Evolutionary conservation across 805 yeast genomes (phyloP).

Genomic region (Sugiyamaella valdiviana): DNA sequence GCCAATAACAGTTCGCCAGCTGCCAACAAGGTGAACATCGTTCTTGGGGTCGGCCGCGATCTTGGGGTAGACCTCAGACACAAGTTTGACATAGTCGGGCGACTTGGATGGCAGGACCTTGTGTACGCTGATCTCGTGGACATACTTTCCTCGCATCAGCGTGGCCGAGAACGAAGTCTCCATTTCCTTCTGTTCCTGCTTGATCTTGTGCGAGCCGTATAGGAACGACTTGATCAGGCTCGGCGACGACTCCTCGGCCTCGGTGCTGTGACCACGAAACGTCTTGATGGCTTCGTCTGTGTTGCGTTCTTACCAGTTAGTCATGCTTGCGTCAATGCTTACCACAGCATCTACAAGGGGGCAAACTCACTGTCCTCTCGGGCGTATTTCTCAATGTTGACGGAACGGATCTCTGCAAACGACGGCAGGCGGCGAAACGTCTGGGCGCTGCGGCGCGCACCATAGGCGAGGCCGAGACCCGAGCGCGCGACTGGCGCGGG

Average conservation of each 20-base stretch:
- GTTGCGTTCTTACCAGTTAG: slow-evolving; percentile 4
- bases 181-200: slow-evolving; percentile 30
- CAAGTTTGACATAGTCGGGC: slow-evolving; percentile 32
- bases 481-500: background rate
- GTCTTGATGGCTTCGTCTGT: slow-evolving; percentile 17
- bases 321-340: slow-evolving; percentile 4
- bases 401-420: slow-evolving; percentile 29
- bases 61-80: slow-evolving; percentile 30
- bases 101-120: slow-evolving; percentile 33
- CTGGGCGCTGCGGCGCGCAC: background rate
- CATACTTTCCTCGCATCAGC: slow-evolving; percentile 37
- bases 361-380: slow-evolving; percentile 18
- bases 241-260: slow-evolving; percentile 11
- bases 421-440: slow-evolving; percentile 28
- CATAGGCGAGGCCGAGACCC: background rate
- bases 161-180: slow-evolving; percentile 32
- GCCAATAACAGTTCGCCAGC: slow-evolving; percentile 39
- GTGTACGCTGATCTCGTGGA: slow-evolving; percentile 37
- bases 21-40: slow-evolving; percentile 36
- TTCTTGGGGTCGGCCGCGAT: slow-evolving; percentile 30
- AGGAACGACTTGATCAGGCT: slow-evolving; percentile 34
- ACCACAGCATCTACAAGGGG: background rate
- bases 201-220: slow-evolving; percentile 34
- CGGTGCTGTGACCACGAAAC: slow-evolving; percentile 15
- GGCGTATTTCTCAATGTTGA: slow-evolving; percentile 29